Percentiles rank a stretch among this genome's conserved stretches.
Evolutionary conservation across 805 yeast species (phyloP).

Genomic region (Candida montana): DNA sequence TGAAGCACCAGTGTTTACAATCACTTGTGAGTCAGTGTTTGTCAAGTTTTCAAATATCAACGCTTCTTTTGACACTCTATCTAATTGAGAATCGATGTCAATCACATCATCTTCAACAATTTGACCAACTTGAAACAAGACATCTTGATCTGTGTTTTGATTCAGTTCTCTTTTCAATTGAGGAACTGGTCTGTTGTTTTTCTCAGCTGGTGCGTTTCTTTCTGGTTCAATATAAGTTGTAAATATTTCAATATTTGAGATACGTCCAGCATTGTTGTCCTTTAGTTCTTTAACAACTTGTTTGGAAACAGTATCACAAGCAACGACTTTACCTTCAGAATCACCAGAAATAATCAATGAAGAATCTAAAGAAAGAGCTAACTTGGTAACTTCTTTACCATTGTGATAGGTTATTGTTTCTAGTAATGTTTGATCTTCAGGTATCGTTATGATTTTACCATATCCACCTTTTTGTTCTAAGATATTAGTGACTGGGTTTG

Average conservation of each 20-base stretch:
- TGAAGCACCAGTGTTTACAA: conserved; percentile 10
- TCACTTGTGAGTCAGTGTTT: conserved; percentile 34
- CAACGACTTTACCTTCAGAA: conserved; percentile 55
- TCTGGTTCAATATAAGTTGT: conserved; percentile 8
- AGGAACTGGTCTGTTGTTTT: conserved; percentile 42
- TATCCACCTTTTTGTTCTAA: conserved; percentile 26
- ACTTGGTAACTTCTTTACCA: conserved; percentile 39
- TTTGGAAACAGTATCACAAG: conserved; percentile 64
- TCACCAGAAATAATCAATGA: conserved; percentile 71
- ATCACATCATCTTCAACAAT: conserved; percentile 22
- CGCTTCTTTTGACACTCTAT: conserved; percentile 46
- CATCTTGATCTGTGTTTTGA: conserved; percentile 39
- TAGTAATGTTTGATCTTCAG: conserved; percentile 41
- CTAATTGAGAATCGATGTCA: conserved; percentile 46
- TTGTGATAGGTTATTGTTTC: conserved; percentile 51
- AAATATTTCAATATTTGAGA: conserved; percentile 18
- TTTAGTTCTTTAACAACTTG: conserved; percentile 59
- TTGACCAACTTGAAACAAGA: conserved; percentile 30
- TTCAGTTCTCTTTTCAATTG: conserved; percentile 56
- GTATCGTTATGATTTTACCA: conserved; percentile 28
- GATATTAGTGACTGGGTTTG: conserved; percentile 23
- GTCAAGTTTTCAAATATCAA: conserved; percentile 42
- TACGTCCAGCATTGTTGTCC: conserved; percentile 16
- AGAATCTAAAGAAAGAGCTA: conserved; percentile 70
- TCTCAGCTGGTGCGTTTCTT: conserved; percentile 12